A percentile compares a stretch with the other conserved stretches of the same genome.
phyloP scores from a whole-genome alignment of 108 stramenopile species.

The Pseudonitzschia pungens region DNA sequence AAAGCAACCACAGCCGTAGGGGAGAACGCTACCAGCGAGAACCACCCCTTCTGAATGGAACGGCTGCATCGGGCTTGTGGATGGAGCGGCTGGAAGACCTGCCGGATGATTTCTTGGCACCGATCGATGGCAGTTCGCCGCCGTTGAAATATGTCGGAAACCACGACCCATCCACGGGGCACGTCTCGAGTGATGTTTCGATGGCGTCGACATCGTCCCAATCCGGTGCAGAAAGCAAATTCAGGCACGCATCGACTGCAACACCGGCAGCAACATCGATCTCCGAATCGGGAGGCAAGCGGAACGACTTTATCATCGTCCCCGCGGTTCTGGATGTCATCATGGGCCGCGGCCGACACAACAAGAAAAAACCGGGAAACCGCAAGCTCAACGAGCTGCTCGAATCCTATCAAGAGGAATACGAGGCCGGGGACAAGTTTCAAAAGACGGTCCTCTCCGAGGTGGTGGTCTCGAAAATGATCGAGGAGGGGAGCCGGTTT shows the following conservation, averaged over 20 bases:
- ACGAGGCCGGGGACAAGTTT: slow-evolving; percentile 15
- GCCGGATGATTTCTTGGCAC: not conserved
- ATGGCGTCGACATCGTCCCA: too few relatives aligned
- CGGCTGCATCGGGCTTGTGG: not conserved
- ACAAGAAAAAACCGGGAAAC: slow-evolving; percentile 30
- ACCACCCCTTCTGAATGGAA: slow-evolving; percentile 1
- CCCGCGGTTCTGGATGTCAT: slow-evolving; percentile 24
- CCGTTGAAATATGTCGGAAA: too few relatives aligned
- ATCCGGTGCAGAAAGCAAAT: too few relatives aligned
- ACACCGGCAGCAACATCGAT: not conserved
- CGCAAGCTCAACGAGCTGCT: slow-evolving; percentile 1
- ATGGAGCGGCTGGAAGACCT: not conserved
- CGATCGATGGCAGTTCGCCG: not conserved
- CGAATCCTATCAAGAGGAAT: slow-evolving; percentile 13
- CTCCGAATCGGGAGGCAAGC: not conserved
- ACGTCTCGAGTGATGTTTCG: too few relatives aligned
- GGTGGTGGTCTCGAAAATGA: slow-evolving; percentile 16
- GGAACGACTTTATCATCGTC: not conserved
- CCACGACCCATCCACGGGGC: too few relatives aligned
- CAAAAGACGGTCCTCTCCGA: slow-evolving; percentile 23
- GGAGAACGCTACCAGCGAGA: slow-evolving; percentile 1
- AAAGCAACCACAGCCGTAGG: not conserved
- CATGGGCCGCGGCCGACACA: slow-evolving; percentile 30
- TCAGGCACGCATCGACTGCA: too few relatives aligned
- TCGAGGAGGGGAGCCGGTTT: slow-evolving; percentile 20